Evolutionary conservation across 129 eudicot species (phyloP), one percentile per base, ranked within the genome.

Genomic region (sunflower (Helianthus annuus)): DNA sequence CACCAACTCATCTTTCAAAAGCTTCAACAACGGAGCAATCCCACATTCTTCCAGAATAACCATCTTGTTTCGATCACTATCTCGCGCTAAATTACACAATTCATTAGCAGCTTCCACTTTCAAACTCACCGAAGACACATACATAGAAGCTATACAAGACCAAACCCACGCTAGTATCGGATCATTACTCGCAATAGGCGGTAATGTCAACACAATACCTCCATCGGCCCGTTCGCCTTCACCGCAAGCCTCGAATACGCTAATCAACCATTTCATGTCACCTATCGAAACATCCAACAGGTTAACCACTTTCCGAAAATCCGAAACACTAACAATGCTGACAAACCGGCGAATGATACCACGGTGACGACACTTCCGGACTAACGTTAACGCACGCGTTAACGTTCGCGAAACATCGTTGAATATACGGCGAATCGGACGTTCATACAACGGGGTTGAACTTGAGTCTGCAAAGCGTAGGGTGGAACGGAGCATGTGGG

Each of bases 61-160:
- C 44, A 13, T 27, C 75, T 81, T 90, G 63, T 85, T 90, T 62
- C 94, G 69, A 52, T 90, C 89, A 42, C 78, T 87, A 27, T 87
- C 96, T 27, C 53, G 75, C 0, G 94, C 90, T 8, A 90, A n/a
- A 1, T 75, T 24, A 15, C 66, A 38, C 4, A 87, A 59, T 6
- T 72, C 84, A 63, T 55, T 45, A 1, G 86, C 86, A 5, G 78
- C 88, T 42, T 81, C 81, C 39, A 70, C 70, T 49, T 64, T 77
- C 27, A 48, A 73, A 45, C 29, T 48, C 2, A 78, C 38, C 0
- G 64, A n/a, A 48, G 39, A 59, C 3, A 68, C 7, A 57, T 79
- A 69, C 12, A 87, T 29, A 0, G 78, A 54, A 52, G 86, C 83
- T 11, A 84, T 69, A 42, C 72, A 73, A 5, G 89, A 83, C 82